Base-by-base conservation (phyloP, 208 protist species). In the Trypanosoma scelopori region DNA sequence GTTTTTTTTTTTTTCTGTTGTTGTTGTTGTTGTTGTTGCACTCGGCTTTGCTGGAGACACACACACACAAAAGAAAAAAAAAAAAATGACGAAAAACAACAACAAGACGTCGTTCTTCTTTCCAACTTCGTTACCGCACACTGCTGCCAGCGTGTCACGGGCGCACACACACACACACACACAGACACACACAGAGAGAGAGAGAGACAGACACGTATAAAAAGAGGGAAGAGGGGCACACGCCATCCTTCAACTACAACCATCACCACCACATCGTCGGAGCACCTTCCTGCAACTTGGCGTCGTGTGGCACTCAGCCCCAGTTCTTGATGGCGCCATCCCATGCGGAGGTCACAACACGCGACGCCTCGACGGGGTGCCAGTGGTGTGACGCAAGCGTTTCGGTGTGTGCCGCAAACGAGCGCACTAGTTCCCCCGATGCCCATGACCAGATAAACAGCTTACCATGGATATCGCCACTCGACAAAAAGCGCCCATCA, bases 401-500 rank as follows among this genome's bases (percentile, higher is more conserved):
- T 58, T 94, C 75, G n/a, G 75, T 79, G 71, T 98, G 93, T 12
- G 85, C 88, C 55, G 88, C 76, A 70, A 96, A 91, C 32, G 84
- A 85, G 60, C 86, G 82, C 72, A 93, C 71, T 37, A 96, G 41
- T 67, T 94, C 88, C 35, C 80, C 82, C 13, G 75, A 84, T 42
- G 87, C 79, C 95, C 96, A 99, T 53, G 95, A 84, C 97, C 97
- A 99, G 42, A 98, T 85, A 60, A 83, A 97, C 12, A 98, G 72
- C 58, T 93, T 87, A 23, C 97, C 97, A 35, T 78, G 66, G 20
- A 85, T 82, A 67, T 99, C 97, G 41, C 97, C 97, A 55, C 91
- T 93, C 5, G 81, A 92, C 27, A 94, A 48, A 76, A 85, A 97
- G 46, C 87, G 72, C 23, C 96, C 96, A 70, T 99, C 97, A 3